These are phyloP conservation scores for Antarctomyces pellizariae DNA, from an alignment of 495 filamentous ascomycete genomes.

Conservation along the genomic window DNA sequence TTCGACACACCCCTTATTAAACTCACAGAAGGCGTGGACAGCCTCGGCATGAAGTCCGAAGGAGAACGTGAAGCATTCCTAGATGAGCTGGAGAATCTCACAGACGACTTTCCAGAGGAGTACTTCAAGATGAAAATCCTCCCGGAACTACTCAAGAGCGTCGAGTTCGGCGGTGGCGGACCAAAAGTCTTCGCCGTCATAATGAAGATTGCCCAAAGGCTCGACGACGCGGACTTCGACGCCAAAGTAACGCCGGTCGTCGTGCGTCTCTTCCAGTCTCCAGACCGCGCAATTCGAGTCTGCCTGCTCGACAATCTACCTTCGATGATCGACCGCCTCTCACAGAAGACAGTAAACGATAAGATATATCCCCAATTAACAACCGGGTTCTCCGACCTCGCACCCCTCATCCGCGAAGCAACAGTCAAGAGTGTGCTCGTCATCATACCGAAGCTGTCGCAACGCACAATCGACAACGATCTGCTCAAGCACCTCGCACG, in stretches of 20 bases:
- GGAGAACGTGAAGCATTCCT: conserved; percentile 69
- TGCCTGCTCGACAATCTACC: conserved; percentile 79
- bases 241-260: conserved; percentile 63
- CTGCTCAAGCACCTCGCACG: conserved; percentile 78
- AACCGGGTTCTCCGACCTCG: conserved; percentile 79
- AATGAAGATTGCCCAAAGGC: conserved; percentile 69
- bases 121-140: conserved; percentile 95
- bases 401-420: conserved; percentile 81
- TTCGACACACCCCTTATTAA: conserved; percentile 85
- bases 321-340: conserved; percentile 71
- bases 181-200: conserved; percentile 75
- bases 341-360: conserved; percentile 80
- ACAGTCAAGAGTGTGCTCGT: conserved; percentile 81
- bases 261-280: conserved; percentile 69
- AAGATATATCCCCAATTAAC: conserved; percentile 93
- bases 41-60: conserved; percentile 67
- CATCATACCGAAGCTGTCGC: conserved; percentile 69
- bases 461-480: conserved; percentile 83
- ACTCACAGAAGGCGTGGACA: conserved; percentile 77
- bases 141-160: conserved; percentile 85
- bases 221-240: conserved; percentile 80
- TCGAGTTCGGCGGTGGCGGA: conserved; percentile 91
- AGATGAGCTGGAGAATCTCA: conserved; percentile 60
- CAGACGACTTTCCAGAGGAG: conserved; percentile 87
- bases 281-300: conserved; percentile 78